Evolutionary conservation across 2,329 filamentous ascomycete genomes (phyloP).

Genomic region (Aureobasidium sp.): DNA sequence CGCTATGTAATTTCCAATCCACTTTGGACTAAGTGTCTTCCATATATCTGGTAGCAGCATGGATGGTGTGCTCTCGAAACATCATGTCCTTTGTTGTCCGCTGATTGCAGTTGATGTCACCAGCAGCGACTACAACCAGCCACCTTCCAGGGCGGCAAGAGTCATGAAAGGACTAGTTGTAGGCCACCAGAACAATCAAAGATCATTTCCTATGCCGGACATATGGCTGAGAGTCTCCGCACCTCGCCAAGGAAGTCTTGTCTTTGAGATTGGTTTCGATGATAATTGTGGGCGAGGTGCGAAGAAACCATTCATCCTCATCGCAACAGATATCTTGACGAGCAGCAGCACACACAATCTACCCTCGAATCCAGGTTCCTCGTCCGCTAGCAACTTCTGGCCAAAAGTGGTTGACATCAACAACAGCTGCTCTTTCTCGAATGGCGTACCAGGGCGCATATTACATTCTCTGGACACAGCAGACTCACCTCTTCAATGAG

Average conservation of each 20-base stretch:
- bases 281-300: background rate
- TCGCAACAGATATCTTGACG: background rate
- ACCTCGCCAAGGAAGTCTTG: background rate
- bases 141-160: background rate
- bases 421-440: background rate
- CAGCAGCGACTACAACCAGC: background rate
- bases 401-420: background rate
- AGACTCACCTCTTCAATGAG: slow-evolving; percentile 2
- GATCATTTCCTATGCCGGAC: background rate
- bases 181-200: background rate
- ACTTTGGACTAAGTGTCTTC: background rate
- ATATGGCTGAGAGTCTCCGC: background rate
- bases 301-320: background rate
- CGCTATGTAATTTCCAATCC: no score
- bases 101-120: slow-evolving; percentile 1
- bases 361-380: background rate
- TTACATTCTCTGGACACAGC: background rate
- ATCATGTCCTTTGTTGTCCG: background rate
- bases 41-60: background rate
- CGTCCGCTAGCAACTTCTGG: background rate
- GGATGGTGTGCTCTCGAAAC: no score
- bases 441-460: slow-evolving; percentile 4
- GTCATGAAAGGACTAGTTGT: background rate
- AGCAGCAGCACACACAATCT: background rate
- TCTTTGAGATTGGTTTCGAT: background rate